phyloP scores from a whole-genome alignment of 1,139 yeast species.

The Arxiozyma slooffiae region DNA sequence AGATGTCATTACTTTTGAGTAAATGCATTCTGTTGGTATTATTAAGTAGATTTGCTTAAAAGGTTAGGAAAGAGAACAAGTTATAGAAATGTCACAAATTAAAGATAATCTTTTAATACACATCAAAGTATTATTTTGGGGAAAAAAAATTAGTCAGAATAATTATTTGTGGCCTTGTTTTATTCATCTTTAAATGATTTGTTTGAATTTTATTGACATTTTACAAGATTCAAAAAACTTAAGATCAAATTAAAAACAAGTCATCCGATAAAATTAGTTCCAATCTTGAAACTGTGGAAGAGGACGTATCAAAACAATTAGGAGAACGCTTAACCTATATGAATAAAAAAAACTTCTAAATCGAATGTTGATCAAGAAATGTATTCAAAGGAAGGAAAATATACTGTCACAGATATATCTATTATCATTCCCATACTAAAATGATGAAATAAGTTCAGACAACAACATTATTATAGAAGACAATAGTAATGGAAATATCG shows the following conservation, averaged over 20 bases:
- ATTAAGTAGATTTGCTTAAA: background rate
- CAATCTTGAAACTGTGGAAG: conserved; percentile 32
- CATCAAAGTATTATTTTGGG: too few relatives aligned
- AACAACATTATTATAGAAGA: conserved; percentile 16
- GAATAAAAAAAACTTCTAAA: conserved; percentile 18
- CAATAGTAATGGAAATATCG: conserved; percentile 7
- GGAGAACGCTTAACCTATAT: conserved; percentile 45
- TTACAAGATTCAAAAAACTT: background rate
- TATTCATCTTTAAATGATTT: too few relatives aligned
- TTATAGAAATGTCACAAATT: background rate
- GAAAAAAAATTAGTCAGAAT: background rate
- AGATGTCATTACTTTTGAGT: background rate
- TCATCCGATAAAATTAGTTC: background rate
- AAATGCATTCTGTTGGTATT: background rate
- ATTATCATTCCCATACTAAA: background rate
- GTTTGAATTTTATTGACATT: background rate
- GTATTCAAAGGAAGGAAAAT: background rate
- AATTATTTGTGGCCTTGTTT: too few relatives aligned
- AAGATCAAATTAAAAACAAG: background rate
- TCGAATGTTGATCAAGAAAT: conserved; percentile 13
- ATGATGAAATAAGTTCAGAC: background rate
- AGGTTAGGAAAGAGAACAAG: background rate
- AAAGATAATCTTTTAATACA: background rate
- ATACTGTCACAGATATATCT: background rate
- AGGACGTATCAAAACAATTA: conserved; percentile 65